Evolutionary conservation across 768 basidiomycete genomes (phyloP).

Genomic region (Hortiboletus campestris): DNA sequence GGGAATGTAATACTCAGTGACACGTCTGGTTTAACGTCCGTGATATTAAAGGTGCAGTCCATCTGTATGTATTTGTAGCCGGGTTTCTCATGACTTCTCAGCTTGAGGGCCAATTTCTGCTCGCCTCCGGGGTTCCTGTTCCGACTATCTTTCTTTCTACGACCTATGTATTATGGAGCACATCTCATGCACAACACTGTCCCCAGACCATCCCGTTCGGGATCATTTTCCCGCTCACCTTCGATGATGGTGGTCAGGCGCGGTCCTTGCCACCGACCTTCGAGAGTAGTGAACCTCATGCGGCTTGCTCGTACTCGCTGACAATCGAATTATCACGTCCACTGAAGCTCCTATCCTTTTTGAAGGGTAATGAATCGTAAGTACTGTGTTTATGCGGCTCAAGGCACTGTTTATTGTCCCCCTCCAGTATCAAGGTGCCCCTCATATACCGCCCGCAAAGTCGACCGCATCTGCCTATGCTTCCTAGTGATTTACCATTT

Average conservation of each 20-base stretch:
- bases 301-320: slow-evolving; percentile 46
- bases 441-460: slow-evolving; percentile 54
- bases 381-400: background rate
- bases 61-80: background rate
- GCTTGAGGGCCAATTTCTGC: slow-evolving; percentile 26
- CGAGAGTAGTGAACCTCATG: slow-evolving; percentile 22
- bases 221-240: slow-evolving; percentile 45
- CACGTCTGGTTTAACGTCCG: slow-evolving; percentile 11
- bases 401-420: background rate
- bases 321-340: slow-evolving; percentile 40
- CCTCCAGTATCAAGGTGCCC: slow-evolving; percentile 44
- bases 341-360: slow-evolving; percentile 41
- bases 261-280: slow-evolving; percentile 51
- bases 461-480: slow-evolving; percentile 54
- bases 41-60: slow-evolving; percentile 23
- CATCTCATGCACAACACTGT: slow-evolving; percentile 19
- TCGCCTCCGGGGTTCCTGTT: slow-evolving; percentile 12
- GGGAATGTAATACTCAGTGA: slow-evolving; percentile 24
- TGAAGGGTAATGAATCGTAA: slow-evolving; percentile 48
- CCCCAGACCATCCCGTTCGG: slow-evolving; percentile 43
- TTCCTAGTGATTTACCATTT: slow-evolving; percentile 44
- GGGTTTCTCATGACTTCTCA: slow-evolving; percentile 1
- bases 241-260: slow-evolving; percentile 33
- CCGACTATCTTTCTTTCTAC: slow-evolving; percentile 17
- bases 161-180: slow-evolving; percentile 20